A percentile compares a stretch with the other conserved stretches of the same genome.
These are phyloP conservation scores for Pulveroboletus sp. DNA, from an alignment of 768 basidiomycete genomes.

Conservation along the genomic window DNA sequence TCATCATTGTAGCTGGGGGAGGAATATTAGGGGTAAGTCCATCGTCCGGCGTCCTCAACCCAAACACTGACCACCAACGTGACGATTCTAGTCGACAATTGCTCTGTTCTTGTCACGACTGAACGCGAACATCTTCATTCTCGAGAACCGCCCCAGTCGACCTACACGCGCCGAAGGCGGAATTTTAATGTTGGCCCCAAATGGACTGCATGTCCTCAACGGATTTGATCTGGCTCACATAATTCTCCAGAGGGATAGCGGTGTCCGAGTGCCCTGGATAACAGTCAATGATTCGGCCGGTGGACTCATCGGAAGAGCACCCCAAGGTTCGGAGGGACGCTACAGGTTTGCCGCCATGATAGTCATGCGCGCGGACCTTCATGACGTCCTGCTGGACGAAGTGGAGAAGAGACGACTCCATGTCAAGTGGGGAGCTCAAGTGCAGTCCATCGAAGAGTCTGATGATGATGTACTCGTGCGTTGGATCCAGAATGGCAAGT, in stretches of 20 bases:
- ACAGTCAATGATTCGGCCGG: slow-evolving; percentile 23
- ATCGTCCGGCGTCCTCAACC: neutral
- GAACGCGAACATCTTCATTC: slow-evolving; percentile 13
- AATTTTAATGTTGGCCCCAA: slow-evolving; percentile 26
- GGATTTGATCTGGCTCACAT: slow-evolving; percentile 23
- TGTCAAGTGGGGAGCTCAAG: slow-evolving; percentile 22
- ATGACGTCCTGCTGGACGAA: slow-evolving; percentile 30
- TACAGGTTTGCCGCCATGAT: slow-evolving; percentile 25
- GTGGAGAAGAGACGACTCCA: slow-evolving; percentile 18
- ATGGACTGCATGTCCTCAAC: slow-evolving; percentile 27
- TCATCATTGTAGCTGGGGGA: slow-evolving; percentile 26
- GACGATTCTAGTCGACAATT: slow-evolving; percentile 12
- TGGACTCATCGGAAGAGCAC: slow-evolving; percentile 18
- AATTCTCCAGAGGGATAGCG: slow-evolving; percentile 21
- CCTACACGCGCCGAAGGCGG: slow-evolving; percentile 20
- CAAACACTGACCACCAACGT: no score
- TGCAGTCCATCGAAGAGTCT: slow-evolving; percentile 22
- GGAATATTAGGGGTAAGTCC: slow-evolving; percentile 25
- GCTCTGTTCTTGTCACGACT: slow-evolving; percentile 26
- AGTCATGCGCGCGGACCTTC: slow-evolving; percentile 27
- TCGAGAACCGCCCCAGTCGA: slow-evolving; percentile 21
- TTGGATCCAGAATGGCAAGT: slow-evolving; percentile 20
- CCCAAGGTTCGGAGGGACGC: slow-evolving; percentile 25
- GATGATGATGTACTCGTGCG: slow-evolving; percentile 23
- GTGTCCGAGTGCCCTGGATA: slow-evolving; percentile 18